Percentiles rank a stretch among this genome's conserved stretches.
Conservation (phyloP, 495 filamentous ascomycete species). For the Gamarada debralockiae region DNA sequence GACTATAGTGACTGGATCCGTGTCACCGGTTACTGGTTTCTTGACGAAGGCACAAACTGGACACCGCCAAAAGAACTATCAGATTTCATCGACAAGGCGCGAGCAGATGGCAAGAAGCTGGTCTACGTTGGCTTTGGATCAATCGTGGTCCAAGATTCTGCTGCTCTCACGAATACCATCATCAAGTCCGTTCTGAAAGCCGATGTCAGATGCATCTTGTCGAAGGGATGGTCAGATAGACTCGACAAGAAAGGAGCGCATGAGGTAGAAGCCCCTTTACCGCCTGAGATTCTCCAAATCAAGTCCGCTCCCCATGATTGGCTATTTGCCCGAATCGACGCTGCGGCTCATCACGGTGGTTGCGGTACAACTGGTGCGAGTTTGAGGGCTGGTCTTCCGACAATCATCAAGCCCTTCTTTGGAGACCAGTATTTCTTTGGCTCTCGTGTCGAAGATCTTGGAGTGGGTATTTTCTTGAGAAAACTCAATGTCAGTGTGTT, state of each 20-base stretch:
- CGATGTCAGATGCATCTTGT: constrained; percentile 90
- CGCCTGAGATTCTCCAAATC: constrained; percentile 80
- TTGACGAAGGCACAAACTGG: constrained; percentile 68
- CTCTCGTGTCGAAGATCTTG: constrained; percentile 80
- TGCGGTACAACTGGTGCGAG: constrained; percentile 95
- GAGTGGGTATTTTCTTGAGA: constrained; percentile 86
- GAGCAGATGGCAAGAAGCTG: constrained; percentile 79
- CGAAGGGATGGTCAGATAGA: constrained; percentile 98
- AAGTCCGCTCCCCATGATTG: constrained; percentile 93
- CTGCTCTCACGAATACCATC: constrained; percentile 81
- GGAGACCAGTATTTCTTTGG: constrained; percentile 98
- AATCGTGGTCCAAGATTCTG: constrained; percentile 89
- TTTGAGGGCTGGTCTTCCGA: constrained; percentile 86
- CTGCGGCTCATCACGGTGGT: constrained; percentile 90
- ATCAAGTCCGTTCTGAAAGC: constrained; percentile 89
- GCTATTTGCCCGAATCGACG: constrained; percentile 92
- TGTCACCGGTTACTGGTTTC: constrained; percentile 96
- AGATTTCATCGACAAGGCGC: constrained; percentile 76
- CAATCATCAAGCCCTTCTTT: constrained; percentile 95
- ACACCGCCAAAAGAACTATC: constrained; percentile 68
- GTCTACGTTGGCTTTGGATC: constrained; percentile 98
- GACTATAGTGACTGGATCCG: constrained; percentile 98
- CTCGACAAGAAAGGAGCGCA: constrained; percentile 40
- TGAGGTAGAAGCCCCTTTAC: constrained; percentile 67
- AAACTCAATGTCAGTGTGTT: constrained; percentile 83